Percentiles rank a stretch among this genome's conserved stretches.
Evolutionary conservation across 2,329 filamentous ascomycete genomes (phyloP).

Genomic region (Alternaria gaisen): DNA sequence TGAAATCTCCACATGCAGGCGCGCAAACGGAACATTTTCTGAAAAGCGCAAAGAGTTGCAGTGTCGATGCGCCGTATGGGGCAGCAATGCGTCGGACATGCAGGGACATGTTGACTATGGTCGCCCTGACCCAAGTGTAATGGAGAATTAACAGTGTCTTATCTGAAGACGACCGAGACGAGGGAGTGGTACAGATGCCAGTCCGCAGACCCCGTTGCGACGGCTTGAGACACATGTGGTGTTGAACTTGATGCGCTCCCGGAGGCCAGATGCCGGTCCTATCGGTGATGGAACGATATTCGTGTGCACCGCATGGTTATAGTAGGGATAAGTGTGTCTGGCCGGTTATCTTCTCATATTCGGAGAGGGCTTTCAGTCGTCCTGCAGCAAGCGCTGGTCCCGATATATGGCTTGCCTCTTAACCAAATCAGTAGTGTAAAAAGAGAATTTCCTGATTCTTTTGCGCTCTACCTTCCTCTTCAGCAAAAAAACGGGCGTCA

Average conservation of each 20-base stretch:
- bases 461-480: not conserved
- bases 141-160: not conserved
- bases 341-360: conserved; percentile 17
- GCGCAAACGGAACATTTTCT: conserved; percentile 7
- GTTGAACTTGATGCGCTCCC: conserved; percentile 19
- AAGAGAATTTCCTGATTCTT: not conserved
- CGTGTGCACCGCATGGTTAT: conserved; percentile 18
- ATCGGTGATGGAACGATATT: conserved; percentile 1
- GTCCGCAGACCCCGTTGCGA: conserved; percentile 9
- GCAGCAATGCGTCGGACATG: conserved; percentile 17
- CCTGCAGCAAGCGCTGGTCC: not conserved
- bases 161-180: not conserved
- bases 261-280: conserved; percentile 10
- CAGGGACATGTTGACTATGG: conserved; percentile 9
- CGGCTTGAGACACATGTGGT: conserved; percentile 24
- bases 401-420: conserved; percentile 1
- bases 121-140: conserved; percentile 10
- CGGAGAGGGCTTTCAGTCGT: not conserved
- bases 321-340: conserved; percentile 8
- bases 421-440: not conserved
- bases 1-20: conserved; percentile 12
- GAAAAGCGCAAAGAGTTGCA: conserved; percentile 10
- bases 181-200: not conserved
- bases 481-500: conserved; percentile 2
- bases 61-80: conserved; percentile 11